Base-by-base conservation (phyloP, 768 basidiomycete genomes). In the Suillus weaverae region DNA sequence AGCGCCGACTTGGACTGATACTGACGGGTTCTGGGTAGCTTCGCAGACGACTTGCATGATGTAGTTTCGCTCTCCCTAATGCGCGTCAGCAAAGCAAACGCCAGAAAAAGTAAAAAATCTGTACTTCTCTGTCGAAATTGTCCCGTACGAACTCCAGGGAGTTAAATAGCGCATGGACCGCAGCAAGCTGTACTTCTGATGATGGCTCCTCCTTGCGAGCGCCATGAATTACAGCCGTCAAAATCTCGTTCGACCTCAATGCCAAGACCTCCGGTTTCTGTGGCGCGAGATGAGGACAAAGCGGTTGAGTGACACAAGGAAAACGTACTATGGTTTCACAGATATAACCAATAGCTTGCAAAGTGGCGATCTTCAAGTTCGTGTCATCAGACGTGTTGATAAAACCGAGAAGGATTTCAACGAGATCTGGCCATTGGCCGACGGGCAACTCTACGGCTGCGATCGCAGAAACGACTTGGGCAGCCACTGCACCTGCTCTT, bases 31-130 rank as follows among this genome's bases (percentile, higher is more conserved):
- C 76, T 99, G 97, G 0, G 97, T 99, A 0, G 97, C 97, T 74
- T 99, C 97, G 74, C 97, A 99, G 20, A 99, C 93, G 50, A 99
- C 95, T 81, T 99, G 97, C 97, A 99, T 99, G 78, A 99, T 99
- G 81, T 97, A 99, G 79, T 99, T 99, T 56, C 97, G 88, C 78
- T 99, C 97, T 70, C 97, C 97, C 95, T 99, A 72, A 14, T 65
- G 32, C 10, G 5, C 10, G 5, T 41, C 9, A 59, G 30, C 10
- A 41, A 18, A 5, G 30, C 11, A 59, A 39, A 59, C 3, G 10
- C 14, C 6, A 32, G 10, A 59, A 10, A 59, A 38, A 11, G 1
- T 4, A 59, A 26, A 41, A 41, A 61, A 41, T 61, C 39, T 48
- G 55, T 68, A 97, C 96, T 83, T 99, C 97, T 59, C 95, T 89